These are phyloP conservation scores for Mycosarcoma maydis DNA, from an alignment of 1,284 basidiomycete genomes.

Conservation along the genomic window DNA sequence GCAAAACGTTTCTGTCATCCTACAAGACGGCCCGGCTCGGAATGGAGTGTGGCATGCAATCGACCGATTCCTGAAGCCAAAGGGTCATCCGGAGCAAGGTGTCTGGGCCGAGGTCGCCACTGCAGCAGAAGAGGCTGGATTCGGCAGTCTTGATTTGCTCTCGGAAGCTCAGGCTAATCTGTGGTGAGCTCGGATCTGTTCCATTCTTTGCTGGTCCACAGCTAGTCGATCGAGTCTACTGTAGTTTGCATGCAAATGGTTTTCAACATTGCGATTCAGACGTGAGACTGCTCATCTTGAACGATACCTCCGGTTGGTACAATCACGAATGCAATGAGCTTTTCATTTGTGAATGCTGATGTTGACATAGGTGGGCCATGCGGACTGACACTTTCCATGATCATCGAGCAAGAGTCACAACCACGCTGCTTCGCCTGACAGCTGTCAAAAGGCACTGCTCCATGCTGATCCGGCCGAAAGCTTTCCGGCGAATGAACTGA, in stretches of 20 bases:
- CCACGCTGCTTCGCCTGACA: neutral
- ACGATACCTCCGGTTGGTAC: no score
- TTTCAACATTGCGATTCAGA: no score
- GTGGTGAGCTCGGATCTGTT: conserved; percentile 12
- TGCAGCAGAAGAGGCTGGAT: conserved; percentile 34
- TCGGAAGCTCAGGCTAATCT: conserved; percentile 21
- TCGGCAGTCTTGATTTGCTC: conserved; percentile 36
- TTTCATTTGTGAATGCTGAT: no score
- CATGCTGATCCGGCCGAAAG: conserved; percentile 2
- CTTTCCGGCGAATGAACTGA: neutral
- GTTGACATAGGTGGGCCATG: no score
- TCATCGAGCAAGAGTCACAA: no score
- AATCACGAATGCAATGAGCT: no score
- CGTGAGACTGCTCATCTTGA: no score
- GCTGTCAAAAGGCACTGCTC: neutral
- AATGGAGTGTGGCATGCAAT: conserved; percentile 76
- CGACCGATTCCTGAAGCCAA: conserved; percentile 61
- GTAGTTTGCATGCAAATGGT: no score
- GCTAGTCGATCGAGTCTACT: no score
- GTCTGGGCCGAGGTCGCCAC: conserved; percentile 43
- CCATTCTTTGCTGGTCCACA: no score
- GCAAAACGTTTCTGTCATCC: conserved; percentile 70
- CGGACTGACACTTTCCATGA: no score
- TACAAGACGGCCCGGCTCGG: conserved; percentile 72
- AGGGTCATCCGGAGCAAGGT: conserved; percentile 42